Evolutionary conservation across 768 basidiomycete species (phyloP).

Genomic region (Arthromyces matolae): DNA sequence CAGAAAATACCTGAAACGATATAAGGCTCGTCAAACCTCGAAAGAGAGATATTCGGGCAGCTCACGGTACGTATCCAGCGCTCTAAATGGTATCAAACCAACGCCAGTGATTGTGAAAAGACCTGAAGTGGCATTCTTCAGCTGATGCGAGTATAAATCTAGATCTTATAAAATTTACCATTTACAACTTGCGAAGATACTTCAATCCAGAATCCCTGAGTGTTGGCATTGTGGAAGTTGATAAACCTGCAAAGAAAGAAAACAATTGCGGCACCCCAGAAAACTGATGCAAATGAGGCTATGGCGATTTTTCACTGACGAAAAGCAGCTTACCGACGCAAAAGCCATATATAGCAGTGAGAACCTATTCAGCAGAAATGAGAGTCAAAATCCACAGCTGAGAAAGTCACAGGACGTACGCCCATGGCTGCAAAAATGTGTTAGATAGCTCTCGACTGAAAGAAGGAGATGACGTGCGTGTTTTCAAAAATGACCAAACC

Average conservation of each 20-base stretch:
- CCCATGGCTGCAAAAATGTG: constrained; percentile 51
- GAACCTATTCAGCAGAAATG: constrained; percentile 33
- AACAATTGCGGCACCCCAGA: constrained; percentile 86
- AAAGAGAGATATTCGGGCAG: constrained; percentile 4
- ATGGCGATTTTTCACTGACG: too few species aligned
- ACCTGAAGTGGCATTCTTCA: too few species aligned
- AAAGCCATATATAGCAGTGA: constrained; percentile 76
- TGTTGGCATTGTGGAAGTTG: constrained; percentile 63
- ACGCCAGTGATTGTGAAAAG: constrained; percentile 80
- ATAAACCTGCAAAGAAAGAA: constrained; percentile 67
- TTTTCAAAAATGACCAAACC: constrained; percentile 81
- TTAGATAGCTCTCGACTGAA: neutral
- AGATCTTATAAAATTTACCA: constrained; percentile 43
- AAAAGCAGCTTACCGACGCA: constrained; percentile 48
- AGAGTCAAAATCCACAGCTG: neutral
- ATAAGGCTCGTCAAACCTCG: neutral
- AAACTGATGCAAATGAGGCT: constrained; percentile 39
- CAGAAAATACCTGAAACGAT: constrained; percentile 60
- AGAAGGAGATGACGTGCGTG: constrained; percentile 47
- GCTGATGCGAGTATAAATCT: too few species aligned
- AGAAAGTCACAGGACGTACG: constrained; percentile 35
- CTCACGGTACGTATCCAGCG: constrained; percentile 73
- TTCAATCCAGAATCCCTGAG: constrained; percentile 81
- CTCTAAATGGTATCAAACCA: constrained; percentile 73
- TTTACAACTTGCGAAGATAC: constrained; percentile 73